These are phyloP conservation scores for Dalbergia oliveri DNA, from an alignment of 306 rosid species.

Conservation along the genomic window DNA sequence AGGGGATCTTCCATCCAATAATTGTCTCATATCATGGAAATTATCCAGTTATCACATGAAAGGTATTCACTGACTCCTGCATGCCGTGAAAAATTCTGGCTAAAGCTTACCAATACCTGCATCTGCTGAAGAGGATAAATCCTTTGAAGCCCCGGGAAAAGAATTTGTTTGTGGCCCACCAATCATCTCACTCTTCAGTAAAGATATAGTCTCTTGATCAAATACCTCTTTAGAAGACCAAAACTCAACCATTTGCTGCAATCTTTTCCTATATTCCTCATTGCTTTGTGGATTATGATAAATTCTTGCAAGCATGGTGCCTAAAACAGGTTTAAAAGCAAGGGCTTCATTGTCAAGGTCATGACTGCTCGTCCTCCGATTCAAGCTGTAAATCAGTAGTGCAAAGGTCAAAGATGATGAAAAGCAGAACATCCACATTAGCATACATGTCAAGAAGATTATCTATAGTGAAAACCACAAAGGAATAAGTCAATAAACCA, in stretches of 20 bases:
- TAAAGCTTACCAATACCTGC: constrained; percentile 66
- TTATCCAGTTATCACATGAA: neutral
- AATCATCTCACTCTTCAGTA: constrained; percentile 80
- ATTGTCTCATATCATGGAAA: constrained; percentile 26
- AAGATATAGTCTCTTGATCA: constrained; percentile 79
- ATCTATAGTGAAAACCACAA: constrained; percentile 3
- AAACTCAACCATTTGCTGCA: constrained; percentile 91
- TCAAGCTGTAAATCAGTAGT: constrained; percentile 64
- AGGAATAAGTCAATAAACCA: constrained; percentile 5
- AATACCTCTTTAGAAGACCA: constrained; percentile 89
- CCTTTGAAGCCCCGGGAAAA: constrained; percentile 69
- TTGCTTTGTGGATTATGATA: constrained; percentile 91
- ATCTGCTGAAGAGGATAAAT: constrained; percentile 66
- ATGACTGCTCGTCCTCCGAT: constrained; percentile 60
- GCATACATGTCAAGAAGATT: constrained; percentile 39
- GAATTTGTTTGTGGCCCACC: constrained; percentile 72
- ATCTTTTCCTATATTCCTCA: constrained; percentile 83
- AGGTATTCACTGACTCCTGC: constrained; percentile 28
- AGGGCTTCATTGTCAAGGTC: constrained; percentile 89
- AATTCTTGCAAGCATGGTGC: constrained; percentile 93
- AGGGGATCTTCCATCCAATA: constrained; percentile 26
- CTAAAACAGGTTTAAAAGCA: constrained; percentile 86
- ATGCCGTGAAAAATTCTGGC: constrained; percentile 9
- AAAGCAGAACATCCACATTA: constrained; percentile 24
- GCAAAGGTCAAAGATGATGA: constrained; percentile 42